Percentiles rank a stretch among this genome's conserved stretches.
phyloP scores from a whole-genome alignment of 2,329 filamentous ascomycete species.

The Talaromyces sp. region DNA sequence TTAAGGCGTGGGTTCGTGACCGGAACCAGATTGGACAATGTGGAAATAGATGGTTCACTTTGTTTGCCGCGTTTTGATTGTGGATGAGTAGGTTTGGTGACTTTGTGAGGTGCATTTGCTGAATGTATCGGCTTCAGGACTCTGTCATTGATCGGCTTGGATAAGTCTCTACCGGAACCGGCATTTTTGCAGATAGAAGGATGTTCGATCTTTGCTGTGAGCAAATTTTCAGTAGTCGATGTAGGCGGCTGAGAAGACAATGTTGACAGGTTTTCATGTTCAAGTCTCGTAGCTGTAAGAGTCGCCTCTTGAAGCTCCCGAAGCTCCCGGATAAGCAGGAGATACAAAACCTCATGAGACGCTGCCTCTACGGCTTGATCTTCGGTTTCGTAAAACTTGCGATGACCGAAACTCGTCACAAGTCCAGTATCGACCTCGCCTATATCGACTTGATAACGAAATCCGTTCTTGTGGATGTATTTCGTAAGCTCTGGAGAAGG shows the following conservation, averaged over 20 bases:
- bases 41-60: neutral
- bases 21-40: conserved; percentile 22
- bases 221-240: neutral
- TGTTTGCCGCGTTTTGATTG: neutral
- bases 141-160: neutral
- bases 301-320: conserved; percentile 3
- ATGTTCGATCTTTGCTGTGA: neutral
- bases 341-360: conserved; percentile 29
- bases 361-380: conserved; percentile 28
- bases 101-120: neutral
- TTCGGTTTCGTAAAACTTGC: conserved; percentile 24
- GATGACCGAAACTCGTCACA: conserved; percentile 21
- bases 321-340: conserved; percentile 20
- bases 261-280: neutral
- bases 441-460: conserved; percentile 29
- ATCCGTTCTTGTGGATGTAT: conserved; percentile 23
- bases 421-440: conserved; percentile 22
- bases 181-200: neutral
- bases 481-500: conserved; percentile 22
- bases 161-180: neutral
- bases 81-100: neutral
- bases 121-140: neutral
- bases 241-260: conserved; percentile 5
- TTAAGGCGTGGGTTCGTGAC: conserved; percentile 21
- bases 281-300: conserved; percentile 12